Percentiles rank a stretch among this genome's conserved stretches.
Evolutionary conservation across 495 filamentous ascomycete species (phyloP).

Genomic region (Daldinia grandis): DNA sequence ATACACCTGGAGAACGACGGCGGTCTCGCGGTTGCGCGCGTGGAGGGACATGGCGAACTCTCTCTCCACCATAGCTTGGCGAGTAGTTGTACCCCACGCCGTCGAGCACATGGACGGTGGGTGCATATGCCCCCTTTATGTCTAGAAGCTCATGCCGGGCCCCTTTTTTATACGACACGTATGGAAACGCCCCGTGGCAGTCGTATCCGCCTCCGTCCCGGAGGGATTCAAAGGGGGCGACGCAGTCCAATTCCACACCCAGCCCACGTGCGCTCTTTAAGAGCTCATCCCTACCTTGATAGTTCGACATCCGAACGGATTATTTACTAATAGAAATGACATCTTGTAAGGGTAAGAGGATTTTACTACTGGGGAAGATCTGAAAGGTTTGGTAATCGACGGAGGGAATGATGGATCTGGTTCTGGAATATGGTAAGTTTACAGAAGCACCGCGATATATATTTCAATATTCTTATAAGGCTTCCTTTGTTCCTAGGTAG

Average conservation of each 20-base stretch:
- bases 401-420: neutral
- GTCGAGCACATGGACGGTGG: conserved; percentile 17
- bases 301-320: neutral
- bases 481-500: no score
- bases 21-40: conserved; percentile 4
- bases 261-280: neutral
- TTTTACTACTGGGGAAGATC: neutral
- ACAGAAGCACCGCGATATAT: no score
- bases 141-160: neutral
- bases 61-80: conserved; percentile 8
- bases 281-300: conserved; percentile 24
- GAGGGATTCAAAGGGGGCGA: conserved; percentile 15
- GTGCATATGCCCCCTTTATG: conserved; percentile 2
- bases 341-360: neutral
- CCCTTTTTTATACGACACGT: conserved; percentile 18
- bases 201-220: conserved; percentile 21
- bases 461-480: no score
- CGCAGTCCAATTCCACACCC: conserved; percentile 6
- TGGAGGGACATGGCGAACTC: conserved; percentile 34
- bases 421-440: neutral
- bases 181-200: conserved; percentile 17
- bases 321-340: neutral
- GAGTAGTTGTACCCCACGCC: neutral
- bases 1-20: conserved; percentile 26
- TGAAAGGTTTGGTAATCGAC: neutral